Conservation (phyloP, 2,329 filamentous ascomycete genomes). For the Cadophora malorum region DNA sequence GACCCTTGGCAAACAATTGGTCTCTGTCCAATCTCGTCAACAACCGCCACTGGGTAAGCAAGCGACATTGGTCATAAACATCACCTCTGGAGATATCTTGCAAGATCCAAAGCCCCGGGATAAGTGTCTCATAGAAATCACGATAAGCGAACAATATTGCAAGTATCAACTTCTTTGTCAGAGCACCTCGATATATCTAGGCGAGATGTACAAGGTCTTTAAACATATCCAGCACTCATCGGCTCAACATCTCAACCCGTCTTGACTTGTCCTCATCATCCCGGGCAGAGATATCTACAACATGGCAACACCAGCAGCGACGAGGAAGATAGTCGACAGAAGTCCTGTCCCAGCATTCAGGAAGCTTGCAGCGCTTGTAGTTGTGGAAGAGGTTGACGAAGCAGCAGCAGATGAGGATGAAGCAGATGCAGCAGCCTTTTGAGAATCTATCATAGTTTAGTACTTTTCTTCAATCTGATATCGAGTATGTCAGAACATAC, state of each 20-base stretch:
- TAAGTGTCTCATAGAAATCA: background rate
- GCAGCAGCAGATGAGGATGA: conserved; percentile 28
- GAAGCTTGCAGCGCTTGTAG: conserved; percentile 25
- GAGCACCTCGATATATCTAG: background rate
- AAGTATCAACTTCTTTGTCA: conserved; percentile 1
- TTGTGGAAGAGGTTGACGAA: conserved; percentile 24
- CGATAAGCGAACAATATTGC: background rate
- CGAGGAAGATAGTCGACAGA: conserved; percentile 31
- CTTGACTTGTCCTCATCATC: background rate
- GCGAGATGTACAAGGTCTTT: background rate
- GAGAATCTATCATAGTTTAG: conserved; percentile 19
- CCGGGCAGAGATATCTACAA: conserved; percentile 25
- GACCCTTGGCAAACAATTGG: too few species aligned
- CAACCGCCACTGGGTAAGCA: too few species aligned
- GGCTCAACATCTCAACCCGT: background rate
- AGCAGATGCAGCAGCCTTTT: conserved; percentile 25
- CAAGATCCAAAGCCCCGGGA: too few species aligned
- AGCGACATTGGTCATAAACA: too few species aligned
- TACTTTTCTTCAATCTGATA: background rate
- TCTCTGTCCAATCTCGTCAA: too few species aligned
- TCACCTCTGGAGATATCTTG: too few species aligned
- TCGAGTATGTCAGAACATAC: conserved; percentile 19
- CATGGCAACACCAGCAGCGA: conserved; percentile 34
- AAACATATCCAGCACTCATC: background rate
- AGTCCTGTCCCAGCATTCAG: conserved; percentile 31